These are phyloP conservation scores for Silene latifolia DNA, from an alignment of 148 eudicot species.

Conservation along the genomic window DNA sequence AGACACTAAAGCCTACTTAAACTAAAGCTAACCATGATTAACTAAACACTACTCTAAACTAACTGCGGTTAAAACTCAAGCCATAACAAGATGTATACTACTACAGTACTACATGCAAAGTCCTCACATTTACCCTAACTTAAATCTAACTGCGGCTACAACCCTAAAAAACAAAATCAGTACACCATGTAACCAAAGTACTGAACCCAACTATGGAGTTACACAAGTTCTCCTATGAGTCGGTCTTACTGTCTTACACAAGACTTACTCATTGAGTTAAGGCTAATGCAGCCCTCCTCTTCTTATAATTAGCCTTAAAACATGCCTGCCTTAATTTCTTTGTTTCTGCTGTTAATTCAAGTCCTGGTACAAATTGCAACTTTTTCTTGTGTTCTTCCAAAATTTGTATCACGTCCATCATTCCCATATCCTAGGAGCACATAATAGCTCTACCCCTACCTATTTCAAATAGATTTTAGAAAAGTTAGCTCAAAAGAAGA, in stretches of 20 bases:
- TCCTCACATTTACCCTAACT: background rate
- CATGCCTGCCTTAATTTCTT: constrained; percentile 22
- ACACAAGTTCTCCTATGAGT: too few species aligned
- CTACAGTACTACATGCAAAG: background rate
- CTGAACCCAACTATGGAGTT: background rate
- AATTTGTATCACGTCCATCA: background rate
- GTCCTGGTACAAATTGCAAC: background rate
- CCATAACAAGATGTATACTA: background rate
- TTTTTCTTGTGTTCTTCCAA: constrained; percentile 15
- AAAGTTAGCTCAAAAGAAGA: background rate
- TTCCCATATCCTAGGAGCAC: constrained; percentile 17
- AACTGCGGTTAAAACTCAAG: background rate
- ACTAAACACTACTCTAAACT: background rate
- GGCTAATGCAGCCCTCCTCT: constrained; percentile 7
- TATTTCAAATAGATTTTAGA: background rate
- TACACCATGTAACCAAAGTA: background rate
- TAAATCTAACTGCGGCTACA: background rate
- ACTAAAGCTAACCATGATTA: background rate
- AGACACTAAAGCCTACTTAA: too few species aligned
- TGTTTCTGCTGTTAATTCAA: constrained; percentile 4
- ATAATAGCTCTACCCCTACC: background rate
- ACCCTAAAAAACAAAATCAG: background rate
- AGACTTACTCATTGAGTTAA: background rate
- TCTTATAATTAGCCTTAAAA: constrained; percentile 25
- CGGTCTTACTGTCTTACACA: too few species aligned